Evolutionary conservation across 139 green algal species (phyloP), one percentile per base, ranked within the genome.

Genomic region (Pseudopediastrum boryanum): DNA sequence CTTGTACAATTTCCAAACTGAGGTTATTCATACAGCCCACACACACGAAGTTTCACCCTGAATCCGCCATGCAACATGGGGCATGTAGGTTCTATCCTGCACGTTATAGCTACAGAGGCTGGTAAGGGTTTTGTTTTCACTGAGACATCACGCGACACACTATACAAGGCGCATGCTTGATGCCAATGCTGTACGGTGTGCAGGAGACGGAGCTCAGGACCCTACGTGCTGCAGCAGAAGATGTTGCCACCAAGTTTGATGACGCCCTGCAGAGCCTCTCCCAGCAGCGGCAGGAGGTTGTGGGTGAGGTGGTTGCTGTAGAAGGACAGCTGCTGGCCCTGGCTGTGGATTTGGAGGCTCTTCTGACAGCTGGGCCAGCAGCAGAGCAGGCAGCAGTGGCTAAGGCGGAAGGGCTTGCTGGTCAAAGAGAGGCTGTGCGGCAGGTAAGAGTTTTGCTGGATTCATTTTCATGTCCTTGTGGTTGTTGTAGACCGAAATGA

Each of bases 201-300:
- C 71, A 78, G 71, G 74, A 81, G 58, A 61, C 62, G 44, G 74
- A 81, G 44, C 58, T 71, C 62, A 62, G 74, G 46, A 72, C 74
- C 2, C 31, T 81, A 25, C 64, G 52, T 44, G 74, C 74, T 1
- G 43, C 74, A 25, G 62, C 73, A n/a, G 58, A 72, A 12, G 73
- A 80, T 25, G 44, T 64, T 38, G 73, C 73, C 35, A 29, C 59
- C 7, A 80, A 80, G 62, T 81, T 81, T 75, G 74, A 81, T 72
- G 74, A 43, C 2, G 62, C 62, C 0, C 44, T 81, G 23, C 46
- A 46, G 27, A 63, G 48, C 12, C 62, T 81, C 46, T 62, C 62
- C 19, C 16, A 38, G 2, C 48, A 51, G 33, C 61, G 74, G 25
- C 44, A 74, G 33, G 74, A 65, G 19, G 31, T 74, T 35, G 62